phyloP scores from a whole-genome alignment of 1,284 basidiomycete genomes.

The Ganoderma leucocontextum region DNA sequence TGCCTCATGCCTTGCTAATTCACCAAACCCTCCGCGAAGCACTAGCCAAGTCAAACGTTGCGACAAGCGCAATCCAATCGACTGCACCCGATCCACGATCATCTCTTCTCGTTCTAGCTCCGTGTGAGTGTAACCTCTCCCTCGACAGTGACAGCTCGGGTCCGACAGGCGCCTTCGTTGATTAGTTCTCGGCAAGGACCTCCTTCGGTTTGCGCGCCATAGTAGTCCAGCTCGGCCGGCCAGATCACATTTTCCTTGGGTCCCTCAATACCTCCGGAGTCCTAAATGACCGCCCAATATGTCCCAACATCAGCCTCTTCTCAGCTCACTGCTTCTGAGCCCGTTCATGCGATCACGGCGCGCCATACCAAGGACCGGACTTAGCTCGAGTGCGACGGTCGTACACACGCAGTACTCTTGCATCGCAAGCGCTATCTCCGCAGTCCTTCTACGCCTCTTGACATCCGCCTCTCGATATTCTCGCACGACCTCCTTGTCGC shows the following conservation, averaged over 20 bases:
- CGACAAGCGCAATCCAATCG: not conserved
- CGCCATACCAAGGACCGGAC: not conserved
- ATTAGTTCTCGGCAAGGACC: not conserved
- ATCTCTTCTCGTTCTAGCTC: not conserved
- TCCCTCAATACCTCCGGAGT: constrained; percentile 1
- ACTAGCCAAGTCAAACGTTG: not conserved
- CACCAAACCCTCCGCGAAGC: not conserved
- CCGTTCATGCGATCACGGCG: not conserved
- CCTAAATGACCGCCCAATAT: not conserved
- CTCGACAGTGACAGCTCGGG: not conserved
- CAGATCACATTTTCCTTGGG: not conserved
- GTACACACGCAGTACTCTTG: not conserved
- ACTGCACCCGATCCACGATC: not conserved
- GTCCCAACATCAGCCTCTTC: not conserved
- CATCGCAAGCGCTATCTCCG: not conserved
- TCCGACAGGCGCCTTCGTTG: not conserved
- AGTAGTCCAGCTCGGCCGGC: not conserved
- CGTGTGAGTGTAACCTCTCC: constrained; percentile 1
- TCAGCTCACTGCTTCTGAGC: not conserved
- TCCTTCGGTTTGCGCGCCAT: not conserved
- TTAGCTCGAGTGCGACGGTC: not conserved
- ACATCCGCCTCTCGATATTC: not conserved
- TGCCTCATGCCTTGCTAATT: not conserved
- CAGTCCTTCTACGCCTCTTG: not conserved
- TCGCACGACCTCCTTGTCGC: not conserved